phyloP scores from a whole-genome alignment of 768 basidiomycete species.

The Lentinula sp. region DNA sequence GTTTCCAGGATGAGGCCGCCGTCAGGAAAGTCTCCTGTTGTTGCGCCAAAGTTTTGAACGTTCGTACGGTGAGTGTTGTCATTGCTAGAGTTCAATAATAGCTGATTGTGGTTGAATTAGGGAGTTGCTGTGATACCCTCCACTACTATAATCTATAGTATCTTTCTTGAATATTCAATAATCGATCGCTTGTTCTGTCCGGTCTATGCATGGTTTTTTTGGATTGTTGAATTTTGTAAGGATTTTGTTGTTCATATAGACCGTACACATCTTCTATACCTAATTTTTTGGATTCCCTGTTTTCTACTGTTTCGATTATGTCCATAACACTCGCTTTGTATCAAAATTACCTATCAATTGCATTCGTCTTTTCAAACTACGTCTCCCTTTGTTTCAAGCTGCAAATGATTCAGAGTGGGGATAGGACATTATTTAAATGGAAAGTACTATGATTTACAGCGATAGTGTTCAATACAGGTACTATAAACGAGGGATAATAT shows the following conservation, averaged over 20 bases:
- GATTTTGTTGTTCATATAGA: not conserved
- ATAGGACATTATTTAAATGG: not conserved
- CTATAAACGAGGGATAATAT: not conserved
- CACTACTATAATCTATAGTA: not conserved
- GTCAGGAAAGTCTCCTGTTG: not conserved
- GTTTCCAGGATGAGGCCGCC: not conserved
- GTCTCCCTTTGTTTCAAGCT: too few relatives aligned
- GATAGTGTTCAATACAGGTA: not conserved
- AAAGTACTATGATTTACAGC: conserved; percentile 4
- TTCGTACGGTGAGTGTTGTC: not conserved
- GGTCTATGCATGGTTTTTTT: not conserved
- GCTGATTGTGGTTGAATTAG: not conserved
- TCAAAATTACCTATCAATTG: not conserved
- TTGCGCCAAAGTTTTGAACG: not conserved
- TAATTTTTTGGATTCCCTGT: not conserved
- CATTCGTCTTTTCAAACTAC: too few relatives aligned
- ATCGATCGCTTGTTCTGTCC: not conserved
- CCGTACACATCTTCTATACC: not conserved
- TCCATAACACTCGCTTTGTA: not conserved
- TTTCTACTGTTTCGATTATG: not conserved
- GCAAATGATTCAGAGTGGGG: not conserved
- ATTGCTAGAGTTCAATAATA: not conserved
- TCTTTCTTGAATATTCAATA: not conserved
- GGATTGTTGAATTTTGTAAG: not conserved
- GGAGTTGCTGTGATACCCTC: not conserved